Evolutionary conservation across 1,139 yeast species (phyloP), one percentile per base, ranked within the genome.

Genomic region (Suhomyces choctaworum): DNA sequence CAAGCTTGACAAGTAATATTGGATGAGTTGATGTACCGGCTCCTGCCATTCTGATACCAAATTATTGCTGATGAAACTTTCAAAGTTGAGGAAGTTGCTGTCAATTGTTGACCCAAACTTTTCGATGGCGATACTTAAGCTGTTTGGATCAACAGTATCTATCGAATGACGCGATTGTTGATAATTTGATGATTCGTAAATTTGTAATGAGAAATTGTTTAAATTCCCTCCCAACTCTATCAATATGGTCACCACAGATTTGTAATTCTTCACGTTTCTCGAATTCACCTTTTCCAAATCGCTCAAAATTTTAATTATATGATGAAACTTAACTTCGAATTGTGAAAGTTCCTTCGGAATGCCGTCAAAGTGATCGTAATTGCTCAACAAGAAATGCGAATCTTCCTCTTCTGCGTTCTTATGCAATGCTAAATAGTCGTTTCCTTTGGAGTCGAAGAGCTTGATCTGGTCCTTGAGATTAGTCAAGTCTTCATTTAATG

Each of bases 21-120:
- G 74, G 15, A 63, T 57, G 32, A 70, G 47, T 45, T 68, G 75
- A 44, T 64, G 60, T 20, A 69, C 58, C 9, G 73, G 71, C 44
- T 71, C 77, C 41, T 70, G 73, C 75, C 75, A 70, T 34, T 64
- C 59, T 1, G 76, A 72, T 6, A 70, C 56, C 27, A 68, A 60
- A 26, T 56, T 52, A 27, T 60, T 52, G 25, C 58, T 48, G 3
- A 66, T 47, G 40, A 67, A 70, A 14, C 64, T 58, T 48, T 71
- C 77, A 37, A 59, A 65, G 43, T 62, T 65, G 27, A 71, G 52
- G 37, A 68, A 71, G 36, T 57, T 63, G 36, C 62, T 56, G 47
- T 71, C 77, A 29, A 70, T 60, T 3, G 73, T 66, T 6, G 73
- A 66, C 2, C 77, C 77, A 47, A 71, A 70, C 40, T 64, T 68